These are phyloP conservation scores for Candida sithepensis DNA, from an alignment of 805 yeast species.

Conservation along the genomic window DNA sequence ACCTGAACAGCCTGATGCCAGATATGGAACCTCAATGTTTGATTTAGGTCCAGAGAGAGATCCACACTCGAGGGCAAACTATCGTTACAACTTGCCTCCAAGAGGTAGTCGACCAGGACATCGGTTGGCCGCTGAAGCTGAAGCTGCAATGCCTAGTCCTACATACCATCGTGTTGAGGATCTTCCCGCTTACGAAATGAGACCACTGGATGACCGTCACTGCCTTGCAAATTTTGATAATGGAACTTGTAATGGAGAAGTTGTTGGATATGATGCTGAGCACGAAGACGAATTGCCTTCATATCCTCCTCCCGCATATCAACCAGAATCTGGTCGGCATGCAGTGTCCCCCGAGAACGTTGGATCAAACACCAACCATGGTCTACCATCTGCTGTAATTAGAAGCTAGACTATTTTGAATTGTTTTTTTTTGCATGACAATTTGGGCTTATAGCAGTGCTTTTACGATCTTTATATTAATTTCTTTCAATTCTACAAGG, in stretches of 20 bases:
- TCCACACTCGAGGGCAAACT: background rate
- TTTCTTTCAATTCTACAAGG: too few species aligned
- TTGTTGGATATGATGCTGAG: background rate
- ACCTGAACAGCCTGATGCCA: background rate
- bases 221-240: background rate
- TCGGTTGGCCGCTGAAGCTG: background rate
- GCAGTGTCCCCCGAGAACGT: background rate
- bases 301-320: background rate
- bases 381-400: background rate
- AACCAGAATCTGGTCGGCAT: background rate
- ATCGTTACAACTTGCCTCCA: background rate
- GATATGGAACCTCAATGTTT: background rate
- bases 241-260: background rate
- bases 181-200: background rate
- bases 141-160: background rate
- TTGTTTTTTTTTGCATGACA: too few species aligned
- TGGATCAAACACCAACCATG: background rate
- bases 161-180: background rate
- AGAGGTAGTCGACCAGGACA: background rate
- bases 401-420: background rate
- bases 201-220: background rate
- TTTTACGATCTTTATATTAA: too few species aligned
- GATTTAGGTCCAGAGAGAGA: background rate
- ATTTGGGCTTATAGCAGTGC: too few species aligned
- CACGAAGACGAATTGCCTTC: background rate